Evolutionary conservation across 2,329 filamentous ascomycete genomes (phyloP).

Genomic region (Pseudogymnoascus sp.): DNA sequence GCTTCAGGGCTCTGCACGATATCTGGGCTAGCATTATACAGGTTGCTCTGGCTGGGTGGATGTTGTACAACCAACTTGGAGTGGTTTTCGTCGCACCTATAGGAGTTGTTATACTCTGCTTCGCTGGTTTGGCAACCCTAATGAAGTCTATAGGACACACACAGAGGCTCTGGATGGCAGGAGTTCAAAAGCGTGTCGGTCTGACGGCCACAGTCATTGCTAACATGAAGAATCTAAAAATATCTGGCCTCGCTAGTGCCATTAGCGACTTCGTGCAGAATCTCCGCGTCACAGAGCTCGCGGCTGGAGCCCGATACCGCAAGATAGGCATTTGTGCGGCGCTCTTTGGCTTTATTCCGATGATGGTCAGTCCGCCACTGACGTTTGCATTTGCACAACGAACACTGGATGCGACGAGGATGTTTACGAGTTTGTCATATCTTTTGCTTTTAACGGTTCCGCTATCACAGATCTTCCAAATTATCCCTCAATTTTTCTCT

Average conservation of each 20-base stretch:
- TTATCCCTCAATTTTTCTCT: conserved; percentile 15
- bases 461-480: conserved; percentile 16
- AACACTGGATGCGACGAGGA: conserved; percentile 13
- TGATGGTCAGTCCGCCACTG: conserved; percentile 13
- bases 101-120: conserved; percentile 30
- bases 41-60: conserved; percentile 12
- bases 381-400: conserved; percentile 15
- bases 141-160: conserved; percentile 22
- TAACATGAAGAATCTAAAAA: conserved; percentile 33
- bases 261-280: conserved; percentile 27
- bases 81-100: conserved; percentile 40
- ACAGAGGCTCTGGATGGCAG: conserved; percentile 22
- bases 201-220: conserved; percentile 22
- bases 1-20: conserved; percentile 11
- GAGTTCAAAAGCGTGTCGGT: conserved; percentile 15
- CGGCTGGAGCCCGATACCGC: conserved; percentile 16
- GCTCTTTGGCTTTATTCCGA: conserved; percentile 14
- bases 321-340: conserved; percentile 6
- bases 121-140: conserved; percentile 16
- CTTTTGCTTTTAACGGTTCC: conserved; percentile 18
- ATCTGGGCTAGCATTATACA: conserved; percentile 17
- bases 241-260: conserved; percentile 29
- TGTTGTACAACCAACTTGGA: conserved; percentile 29
- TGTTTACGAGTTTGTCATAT: conserved; percentile 17
- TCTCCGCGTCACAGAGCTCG: conserved; percentile 29